Conservation (phyloP, 1,284 basidiomycete genomes). For the Malassezia furfur region DNA sequence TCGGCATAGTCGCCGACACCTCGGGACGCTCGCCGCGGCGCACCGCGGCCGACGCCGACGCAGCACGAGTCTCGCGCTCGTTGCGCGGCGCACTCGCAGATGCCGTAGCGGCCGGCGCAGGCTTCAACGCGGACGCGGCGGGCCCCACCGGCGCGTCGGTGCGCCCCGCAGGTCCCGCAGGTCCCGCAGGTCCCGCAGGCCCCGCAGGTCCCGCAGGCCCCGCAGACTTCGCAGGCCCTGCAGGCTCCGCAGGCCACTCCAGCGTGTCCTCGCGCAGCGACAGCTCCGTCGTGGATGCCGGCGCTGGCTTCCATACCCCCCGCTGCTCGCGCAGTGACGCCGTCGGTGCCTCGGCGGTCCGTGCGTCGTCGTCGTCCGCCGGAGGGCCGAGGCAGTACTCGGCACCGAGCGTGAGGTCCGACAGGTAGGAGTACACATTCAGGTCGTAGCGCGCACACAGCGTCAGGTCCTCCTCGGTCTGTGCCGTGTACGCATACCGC, state of each 20-base stretch:
- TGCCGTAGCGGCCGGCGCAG: too few relatives aligned
- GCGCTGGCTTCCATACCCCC: neutral
- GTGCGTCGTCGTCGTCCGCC: constrained; percentile 1
- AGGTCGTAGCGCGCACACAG: constrained; percentile 87
- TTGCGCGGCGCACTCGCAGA: too few relatives aligned
- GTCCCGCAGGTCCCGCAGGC: neutral
- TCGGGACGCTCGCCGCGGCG: too few relatives aligned
- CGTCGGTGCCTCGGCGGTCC: neutral
- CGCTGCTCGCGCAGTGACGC: constrained; percentile 1
- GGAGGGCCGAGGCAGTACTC: constrained; percentile 36
- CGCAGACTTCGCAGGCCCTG: neutral
- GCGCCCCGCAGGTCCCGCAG: neutral
- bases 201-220: neutral
- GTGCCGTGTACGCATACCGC: constrained; percentile 79
- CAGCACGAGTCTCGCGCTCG: too few relatives aligned
- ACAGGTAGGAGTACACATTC: constrained; percentile 92
- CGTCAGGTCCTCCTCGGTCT: constrained; percentile 74
- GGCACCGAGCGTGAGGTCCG: constrained; percentile 73
- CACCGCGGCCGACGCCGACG: too few relatives aligned
- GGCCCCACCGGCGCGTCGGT: neutral
- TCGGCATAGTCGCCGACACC: too few relatives aligned
- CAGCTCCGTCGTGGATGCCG: neutral
- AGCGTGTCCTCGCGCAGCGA: constrained; percentile 15
- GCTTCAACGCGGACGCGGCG: neutral
- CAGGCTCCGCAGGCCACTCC: neutral